Percentiles rank a stretch among this genome's conserved stretches.
Evolutionary conservation across 2,329 filamentous ascomycete species (phyloP).

Genomic region (Myriosclerotinia duriaeana): DNA sequence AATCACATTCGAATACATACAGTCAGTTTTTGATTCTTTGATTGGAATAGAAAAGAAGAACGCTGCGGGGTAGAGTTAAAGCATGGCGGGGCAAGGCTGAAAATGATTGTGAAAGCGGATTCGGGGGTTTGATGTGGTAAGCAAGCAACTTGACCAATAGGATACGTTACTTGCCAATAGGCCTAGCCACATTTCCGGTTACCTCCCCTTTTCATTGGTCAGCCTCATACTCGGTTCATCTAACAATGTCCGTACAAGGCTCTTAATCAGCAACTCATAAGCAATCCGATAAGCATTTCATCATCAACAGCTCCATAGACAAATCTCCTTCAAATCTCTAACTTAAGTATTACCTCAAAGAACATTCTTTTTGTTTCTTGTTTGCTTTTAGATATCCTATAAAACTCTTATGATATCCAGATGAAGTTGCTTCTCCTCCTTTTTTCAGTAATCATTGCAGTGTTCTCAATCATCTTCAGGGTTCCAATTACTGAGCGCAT

Average conservation of each 20-base stretch:
- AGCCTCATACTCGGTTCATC: background rate
- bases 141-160: background rate
- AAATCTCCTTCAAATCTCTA: background rate
- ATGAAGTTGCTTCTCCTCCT: conserved; percentile 38
- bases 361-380: conserved; percentile 8
- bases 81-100: conserved; percentile 5
- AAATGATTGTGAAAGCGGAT: conserved; percentile 2
- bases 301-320: conserved; percentile 13
- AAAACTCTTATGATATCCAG: conserved; percentile 12
- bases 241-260: background rate
- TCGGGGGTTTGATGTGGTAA: conserved; percentile 1
- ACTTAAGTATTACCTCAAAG: conserved; percentile 6
- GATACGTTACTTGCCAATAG: background rate
- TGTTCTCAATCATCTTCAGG: conserved; percentile 35
- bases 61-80: too few relatives aligned
- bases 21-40: too few relatives aligned
- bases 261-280: conserved; percentile 23
- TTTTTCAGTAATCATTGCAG: conserved; percentile 35
- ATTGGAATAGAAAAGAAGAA: too few relatives aligned
- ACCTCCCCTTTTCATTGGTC: background rate
- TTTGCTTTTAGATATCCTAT: conserved; percentile 6
- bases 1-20: too few relatives aligned
- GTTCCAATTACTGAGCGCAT: conserved; percentile 31
- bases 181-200: background rate
- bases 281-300: conserved; percentile 23